Evolutionary conservation across 73 alveolate genomes (phyloP), one percentile per base, ranked within the genome.

Genomic region (Paramecium primaurelia): DNA sequence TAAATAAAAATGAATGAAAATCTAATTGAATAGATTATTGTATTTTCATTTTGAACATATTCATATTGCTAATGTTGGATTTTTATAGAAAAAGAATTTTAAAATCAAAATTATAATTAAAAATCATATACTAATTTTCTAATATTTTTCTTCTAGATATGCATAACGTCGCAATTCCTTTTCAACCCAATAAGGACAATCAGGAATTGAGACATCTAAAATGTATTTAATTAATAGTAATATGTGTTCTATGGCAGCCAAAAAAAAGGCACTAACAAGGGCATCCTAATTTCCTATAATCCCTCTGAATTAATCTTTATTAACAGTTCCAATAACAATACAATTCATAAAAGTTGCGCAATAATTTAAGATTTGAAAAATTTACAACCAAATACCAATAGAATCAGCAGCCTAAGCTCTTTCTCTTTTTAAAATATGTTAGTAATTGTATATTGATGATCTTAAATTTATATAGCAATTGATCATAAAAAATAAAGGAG

Each of bases 361-460:
- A 75, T 75, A 75, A 75, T 75, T 75, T 18, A 75, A 12, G 59
- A 75, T 75, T n/a, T 36, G n/a, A 42, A 75, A 75, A 16, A 75
- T 75, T 36, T 36, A 75, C n/a, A 75, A 75, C 88, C 88, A 75
- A 36, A 75, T 75, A 37, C 88, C 88, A 16, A 75, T 75, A 37
- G 88, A 75, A 75, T 75, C 88, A 75, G 88, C 88, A 12, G 88
- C 88, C 40, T 75, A 42, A 0, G 88, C 88, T 75, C 88, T 36
- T 18, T 75, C 88, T 75, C 88, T 75, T 36, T 75, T 75, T 38
- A 75, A 75, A 12, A 75, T 75, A 12, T 75, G 58, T 75, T 75
- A 75, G 47, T 75, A 75, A 75, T 75, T 75, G 36, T 36, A 75
- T 2, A 75, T 75, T 34, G 88, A 75, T 42, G 38, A 75, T 22